phyloP scores from a whole-genome alignment of 2,329 filamentous ascomycete genomes.

The Colletotrichum sp. region DNA sequence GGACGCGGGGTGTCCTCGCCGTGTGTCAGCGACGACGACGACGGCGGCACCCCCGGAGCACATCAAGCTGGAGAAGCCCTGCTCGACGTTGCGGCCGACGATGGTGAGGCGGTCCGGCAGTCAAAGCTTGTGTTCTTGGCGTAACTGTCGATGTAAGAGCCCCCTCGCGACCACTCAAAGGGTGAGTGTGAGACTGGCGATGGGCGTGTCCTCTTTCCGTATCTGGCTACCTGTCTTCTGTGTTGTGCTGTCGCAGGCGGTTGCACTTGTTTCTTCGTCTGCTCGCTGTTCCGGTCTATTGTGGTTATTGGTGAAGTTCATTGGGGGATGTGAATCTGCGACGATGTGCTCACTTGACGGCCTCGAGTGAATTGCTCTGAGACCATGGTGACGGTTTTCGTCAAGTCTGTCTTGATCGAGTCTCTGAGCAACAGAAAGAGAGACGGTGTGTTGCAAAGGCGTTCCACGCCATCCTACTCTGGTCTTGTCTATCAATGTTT shows the following conservation, averaged over 20 bases:
- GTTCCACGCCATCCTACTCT: background rate
- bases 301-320: background rate
- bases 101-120: background rate
- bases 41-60: background rate
- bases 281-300: fast-evolving
- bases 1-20: background rate
- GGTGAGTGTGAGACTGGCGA: background rate
- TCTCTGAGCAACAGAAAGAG: background rate
- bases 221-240: background rate
- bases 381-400: background rate
- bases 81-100: background rate
- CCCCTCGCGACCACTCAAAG: background rate
- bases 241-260: background rate
- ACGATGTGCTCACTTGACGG: background rate
- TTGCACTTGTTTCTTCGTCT: background rate
- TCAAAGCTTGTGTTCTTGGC: background rate
- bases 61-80: background rate
- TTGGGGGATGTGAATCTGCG: background rate
- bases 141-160: background rate
- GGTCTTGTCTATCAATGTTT: no score
- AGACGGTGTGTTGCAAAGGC: background rate
- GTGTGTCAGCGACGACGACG: background rate
- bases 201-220: background rate
- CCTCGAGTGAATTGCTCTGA: background rate
- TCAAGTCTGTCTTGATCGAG: background rate